Percentiles rank a stretch among this genome's conserved stretches.
Conservation (phyloP, 176 grass and related monocot genomes). For the Ananas comosus region DNA sequence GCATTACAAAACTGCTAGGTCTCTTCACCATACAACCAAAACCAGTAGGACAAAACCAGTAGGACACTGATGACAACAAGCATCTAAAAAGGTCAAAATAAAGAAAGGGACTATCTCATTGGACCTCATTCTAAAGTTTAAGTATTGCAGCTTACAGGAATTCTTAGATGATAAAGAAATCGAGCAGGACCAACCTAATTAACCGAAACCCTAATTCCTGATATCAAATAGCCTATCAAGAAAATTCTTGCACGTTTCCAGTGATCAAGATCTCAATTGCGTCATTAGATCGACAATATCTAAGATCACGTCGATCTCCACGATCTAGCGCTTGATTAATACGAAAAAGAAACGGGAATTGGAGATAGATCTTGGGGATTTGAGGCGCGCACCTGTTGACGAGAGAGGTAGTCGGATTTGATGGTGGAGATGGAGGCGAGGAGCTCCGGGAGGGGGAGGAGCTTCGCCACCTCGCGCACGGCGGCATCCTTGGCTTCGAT, state of each 20-base stretch:
- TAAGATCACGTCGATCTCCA: neutral
- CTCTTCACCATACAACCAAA: too few relatives aligned
- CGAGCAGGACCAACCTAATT: neutral
- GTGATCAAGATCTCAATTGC: neutral
- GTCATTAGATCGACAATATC: neutral
- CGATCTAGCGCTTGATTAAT: conserved; percentile 4
- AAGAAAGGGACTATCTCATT: too few relatives aligned
- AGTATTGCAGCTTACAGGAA: too few relatives aligned
- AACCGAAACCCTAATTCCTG: neutral
- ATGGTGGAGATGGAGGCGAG: conserved; percentile 83
- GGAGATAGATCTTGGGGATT: neutral
- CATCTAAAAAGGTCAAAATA: too few relatives aligned
- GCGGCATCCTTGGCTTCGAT: conserved; percentile 93
- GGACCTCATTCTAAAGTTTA: too few relatives aligned
- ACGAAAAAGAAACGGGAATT: neutral
- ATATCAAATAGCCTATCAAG: neutral
- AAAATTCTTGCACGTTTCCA: neutral
- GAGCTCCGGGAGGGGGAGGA: conserved; percentile 77
- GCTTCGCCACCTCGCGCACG: conserved; percentile 97
- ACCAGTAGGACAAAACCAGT: too few relatives aligned
- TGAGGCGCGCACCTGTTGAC: conserved; percentile 53
- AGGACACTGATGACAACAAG: too few relatives aligned
- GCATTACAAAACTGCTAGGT: too few relatives aligned
- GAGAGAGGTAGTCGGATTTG: conserved; percentile 87
- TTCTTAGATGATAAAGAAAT: too few relatives aligned